phyloP scores from a whole-genome alignment of 768 basidiomycete species.

The Termitomyces sp. region DNA sequence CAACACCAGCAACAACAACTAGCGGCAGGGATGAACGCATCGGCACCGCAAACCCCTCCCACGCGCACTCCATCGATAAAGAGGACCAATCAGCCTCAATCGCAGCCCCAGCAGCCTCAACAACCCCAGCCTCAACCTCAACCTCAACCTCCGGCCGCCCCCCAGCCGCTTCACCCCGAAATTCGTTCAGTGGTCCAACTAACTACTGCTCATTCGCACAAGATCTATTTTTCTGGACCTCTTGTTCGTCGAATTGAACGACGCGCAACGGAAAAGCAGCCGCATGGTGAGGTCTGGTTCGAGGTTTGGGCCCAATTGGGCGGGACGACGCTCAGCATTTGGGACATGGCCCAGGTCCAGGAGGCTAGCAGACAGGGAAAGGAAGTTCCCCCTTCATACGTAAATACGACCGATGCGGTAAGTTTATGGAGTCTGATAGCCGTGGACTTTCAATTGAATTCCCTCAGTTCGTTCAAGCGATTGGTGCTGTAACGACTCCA shows the following conservation, averaged over 20 bases:
- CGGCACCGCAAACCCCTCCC: not conserved
- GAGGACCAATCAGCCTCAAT: slow-evolving; percentile 2
- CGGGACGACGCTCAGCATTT: slow-evolving; percentile 84
- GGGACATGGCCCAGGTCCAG: slow-evolving; percentile 88
- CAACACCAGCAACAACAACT: slow-evolving; percentile 1
- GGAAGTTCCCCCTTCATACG: slow-evolving; percentile 82
- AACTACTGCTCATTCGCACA: slow-evolving; percentile 72
- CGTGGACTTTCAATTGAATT: not conserved
- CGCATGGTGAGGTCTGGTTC: slow-evolving; percentile 74
- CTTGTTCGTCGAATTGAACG: slow-evolving; percentile 73
- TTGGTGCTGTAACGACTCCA: slow-evolving; percentile 69
- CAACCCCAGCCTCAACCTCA: slow-evolving; percentile 17
- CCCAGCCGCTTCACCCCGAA: slow-evolving; percentile 66
- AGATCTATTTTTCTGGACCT: slow-evolving; percentile 84
- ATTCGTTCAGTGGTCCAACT: slow-evolving; percentile 76
- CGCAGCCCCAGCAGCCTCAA: slow-evolving; percentile 7
- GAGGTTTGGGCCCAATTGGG: slow-evolving; percentile 89
- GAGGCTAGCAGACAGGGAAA: slow-evolving; percentile 74
- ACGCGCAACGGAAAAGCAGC: slow-evolving; percentile 62
- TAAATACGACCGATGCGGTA: slow-evolving; percentile 86
- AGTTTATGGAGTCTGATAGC: slow-evolving; percentile 25
- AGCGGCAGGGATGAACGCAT: not conserved
- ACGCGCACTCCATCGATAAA: slow-evolving; percentile 5
- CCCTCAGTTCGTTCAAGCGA: slow-evolving; percentile 67
- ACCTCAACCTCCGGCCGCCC: slow-evolving; percentile 18